Percentiles rank a stretch among this genome's conserved stretches.
Evolutionary conservation across 305 asterid genomes (phyloP).

Genomic region (Fraxinus platypoda): DNA sequence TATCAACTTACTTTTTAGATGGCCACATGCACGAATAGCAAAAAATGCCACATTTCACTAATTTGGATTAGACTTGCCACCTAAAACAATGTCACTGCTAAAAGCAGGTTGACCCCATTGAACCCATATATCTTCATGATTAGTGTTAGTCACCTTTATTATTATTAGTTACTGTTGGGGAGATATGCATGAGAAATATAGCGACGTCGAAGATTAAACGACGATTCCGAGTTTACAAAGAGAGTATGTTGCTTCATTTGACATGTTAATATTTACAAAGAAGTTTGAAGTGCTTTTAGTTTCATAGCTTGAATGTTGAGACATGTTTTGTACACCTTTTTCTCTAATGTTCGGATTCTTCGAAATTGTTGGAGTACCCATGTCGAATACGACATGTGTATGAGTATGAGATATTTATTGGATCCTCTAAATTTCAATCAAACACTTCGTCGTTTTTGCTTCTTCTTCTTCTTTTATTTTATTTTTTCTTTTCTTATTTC

Average conservation of each 20-base stretch:
- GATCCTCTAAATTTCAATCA: too few relatives aligned
- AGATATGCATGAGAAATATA: neutral
- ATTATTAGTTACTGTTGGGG: neutral
- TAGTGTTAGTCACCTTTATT: neutral
- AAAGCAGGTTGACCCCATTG: neutral
- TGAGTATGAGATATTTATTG: too few relatives aligned
- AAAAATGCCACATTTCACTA: neutral
- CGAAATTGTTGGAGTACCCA: too few relatives aligned
- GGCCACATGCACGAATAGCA: neutral
- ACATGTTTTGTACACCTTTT: neutral
- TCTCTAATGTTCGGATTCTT: too few relatives aligned
- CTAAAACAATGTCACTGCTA: neutral
- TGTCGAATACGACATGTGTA: too few relatives aligned
- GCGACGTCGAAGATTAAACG: neutral
- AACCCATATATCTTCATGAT: neutral
- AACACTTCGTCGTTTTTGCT: too few relatives aligned
- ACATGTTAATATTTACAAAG: neutral
- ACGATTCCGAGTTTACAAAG: neutral
- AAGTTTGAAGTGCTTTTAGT: conserved; percentile 16
- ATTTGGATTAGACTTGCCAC: neutral
- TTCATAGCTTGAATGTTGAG: neutral
- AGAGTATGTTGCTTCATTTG: neutral
- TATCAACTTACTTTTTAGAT: too few relatives aligned
- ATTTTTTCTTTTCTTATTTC: too few relatives aligned
- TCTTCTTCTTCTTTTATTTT: too few relatives aligned